Base-by-base conservation (phyloP, 352 stramenopile species). In the Plasmopara halstedii region DNA sequence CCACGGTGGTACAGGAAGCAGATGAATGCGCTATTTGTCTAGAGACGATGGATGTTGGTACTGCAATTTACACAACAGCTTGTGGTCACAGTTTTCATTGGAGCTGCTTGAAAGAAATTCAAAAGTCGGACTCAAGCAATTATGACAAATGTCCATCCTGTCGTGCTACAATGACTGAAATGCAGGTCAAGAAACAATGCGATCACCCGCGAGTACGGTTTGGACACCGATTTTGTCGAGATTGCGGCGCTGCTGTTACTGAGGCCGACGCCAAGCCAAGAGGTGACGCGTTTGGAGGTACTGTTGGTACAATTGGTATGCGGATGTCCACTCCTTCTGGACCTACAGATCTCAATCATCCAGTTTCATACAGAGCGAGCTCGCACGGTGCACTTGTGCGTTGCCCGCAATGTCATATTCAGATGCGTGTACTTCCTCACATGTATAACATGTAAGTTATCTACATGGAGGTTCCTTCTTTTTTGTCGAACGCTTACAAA, bases 381-480 rank as follows among this genome's bases (percentile, higher is more conserved):
- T 83, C 74, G n/a, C 76, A 92, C 39, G 81, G 81, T n/a, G 81
- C 81, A 17, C 73, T 92, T 26, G 81, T 92, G 42, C 77, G 76
- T 17, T 92, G 81, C 52, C 81, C 81, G 8, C 75, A 88, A 48
- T 92, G 81, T 46, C 81, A 88, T 26, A 90, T 92, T 50, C 77
- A 92, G 51, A 89, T 92, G 78, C 75, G 81, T 15, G 81, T 92
- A 37, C 66, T 92, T 2, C 81, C 81, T 6, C 75, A 92, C 53
- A 92, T 92, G 81, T 92, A 90, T 56, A 92, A 92, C 71, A 88
- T 92, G 80, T 90, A 79, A 31, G 37, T 32, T 20, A n/a, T 42
- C 20, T 20, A 27, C 31, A 15, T 19, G 31, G 5, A 18, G 20
- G 5, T 45, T 41, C 2, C 18, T 39, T 27, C 15, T 4, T 23